phyloP scores from a whole-genome alignment of 202 grass and related monocot species.

The Brachypodium distachyon region DNA sequence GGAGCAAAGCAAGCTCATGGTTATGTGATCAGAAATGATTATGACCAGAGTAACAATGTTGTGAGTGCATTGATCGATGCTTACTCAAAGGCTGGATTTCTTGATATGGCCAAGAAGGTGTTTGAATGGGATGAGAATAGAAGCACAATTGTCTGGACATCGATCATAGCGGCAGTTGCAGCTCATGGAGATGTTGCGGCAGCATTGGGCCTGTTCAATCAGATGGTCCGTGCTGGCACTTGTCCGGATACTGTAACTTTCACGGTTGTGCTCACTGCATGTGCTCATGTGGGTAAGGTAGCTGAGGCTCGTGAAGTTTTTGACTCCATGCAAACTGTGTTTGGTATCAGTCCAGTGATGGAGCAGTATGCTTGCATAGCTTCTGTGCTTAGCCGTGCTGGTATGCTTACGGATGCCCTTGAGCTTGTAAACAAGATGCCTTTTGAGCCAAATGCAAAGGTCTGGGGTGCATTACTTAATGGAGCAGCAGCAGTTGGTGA shows the following conservation, averaged over 20 bases:
- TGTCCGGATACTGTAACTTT: conserved; percentile 45
- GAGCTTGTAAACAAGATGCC: conserved; percentile 49
- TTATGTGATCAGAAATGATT: conserved; percentile 46
- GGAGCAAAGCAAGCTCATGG: conserved; percentile 65
- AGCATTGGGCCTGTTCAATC: conserved; percentile 28
- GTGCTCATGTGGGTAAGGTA: conserved; percentile 54
- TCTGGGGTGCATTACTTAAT: conserved; percentile 52
- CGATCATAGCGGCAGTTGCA: conserved; percentile 49
- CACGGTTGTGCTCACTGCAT: conserved; percentile 46
- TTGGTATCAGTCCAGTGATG: conserved; percentile 26
- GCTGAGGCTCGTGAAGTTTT: conserved; percentile 47
- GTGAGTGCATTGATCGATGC: conserved; percentile 41
- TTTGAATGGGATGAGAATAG: conserved; percentile 28
- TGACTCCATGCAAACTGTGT: conserved; percentile 41
- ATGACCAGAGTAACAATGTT: conserved; percentile 42
- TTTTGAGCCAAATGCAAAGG: conserved; percentile 50
- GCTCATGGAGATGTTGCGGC: conserved; percentile 50
- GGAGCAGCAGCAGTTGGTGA: conserved; percentile 49
- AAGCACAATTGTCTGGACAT: conserved; percentile 52
- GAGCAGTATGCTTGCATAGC: conserved; percentile 71
- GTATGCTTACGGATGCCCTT: conserved; percentile 55
- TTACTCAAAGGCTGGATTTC: conserved; percentile 54
- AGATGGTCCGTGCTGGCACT: conserved; percentile 33
- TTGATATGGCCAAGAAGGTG: conserved; percentile 27
- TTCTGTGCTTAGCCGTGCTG: conserved; percentile 38